phyloP scores from a whole-genome alignment of 108 stramenopile genomes.

The Asterionellopsis glacialis region DNA sequence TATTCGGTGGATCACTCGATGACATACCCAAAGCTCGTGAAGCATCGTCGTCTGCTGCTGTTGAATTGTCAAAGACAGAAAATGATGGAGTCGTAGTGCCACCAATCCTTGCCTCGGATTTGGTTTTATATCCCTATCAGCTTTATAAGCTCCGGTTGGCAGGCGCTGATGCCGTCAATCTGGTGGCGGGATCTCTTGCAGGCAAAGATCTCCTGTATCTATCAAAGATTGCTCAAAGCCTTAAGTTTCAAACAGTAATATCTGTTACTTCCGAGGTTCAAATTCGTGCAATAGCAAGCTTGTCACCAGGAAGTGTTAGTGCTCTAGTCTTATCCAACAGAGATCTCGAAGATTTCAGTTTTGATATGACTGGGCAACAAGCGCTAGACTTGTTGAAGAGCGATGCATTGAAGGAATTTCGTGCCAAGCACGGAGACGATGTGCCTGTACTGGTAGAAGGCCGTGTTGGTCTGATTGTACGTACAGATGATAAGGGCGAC shows the following conservation, averaged over 20 bases:
- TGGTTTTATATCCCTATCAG: slow-evolving; percentile 83
- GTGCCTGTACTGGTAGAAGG: slow-evolving; percentile 73
- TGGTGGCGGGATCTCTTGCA: slow-evolving; percentile 66
- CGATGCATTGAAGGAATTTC: slow-evolving; percentile 46
- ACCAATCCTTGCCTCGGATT: slow-evolving; percentile 78
- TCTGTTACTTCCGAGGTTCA: slow-evolving; percentile 68
- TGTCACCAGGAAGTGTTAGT: slow-evolving; percentile 38
- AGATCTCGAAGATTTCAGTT: slow-evolving; percentile 69
- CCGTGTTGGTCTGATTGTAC: slow-evolving; percentile 57
- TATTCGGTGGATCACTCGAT: slow-evolving; percentile 78
- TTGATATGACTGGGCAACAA: slow-evolving; percentile 68
- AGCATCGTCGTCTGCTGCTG: slow-evolving; percentile 39
- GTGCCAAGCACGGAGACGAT: slow-evolving; percentile 44
- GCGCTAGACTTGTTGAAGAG: slow-evolving; percentile 62
- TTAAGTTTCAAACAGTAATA: slow-evolving; percentile 59
- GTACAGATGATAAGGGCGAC: slow-evolving; percentile 17
- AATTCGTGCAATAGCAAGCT: slow-evolving; percentile 31
- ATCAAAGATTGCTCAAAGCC: slow-evolving; percentile 70
- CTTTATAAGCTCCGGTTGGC: slow-evolving; percentile 80
- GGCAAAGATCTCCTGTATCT: slow-evolving; percentile 77
- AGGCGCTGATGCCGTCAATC: slow-evolving; percentile 82
- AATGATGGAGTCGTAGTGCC: slow-evolving; percentile 65
- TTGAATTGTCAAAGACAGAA: slow-evolving; percentile 25
- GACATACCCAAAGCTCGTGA: slow-evolving; percentile 61
- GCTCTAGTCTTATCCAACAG: slow-evolving; percentile 74